Evolutionary conservation across 1,139 yeast species (phyloP).

Genomic region (Geotrichum australiense): DNA sequence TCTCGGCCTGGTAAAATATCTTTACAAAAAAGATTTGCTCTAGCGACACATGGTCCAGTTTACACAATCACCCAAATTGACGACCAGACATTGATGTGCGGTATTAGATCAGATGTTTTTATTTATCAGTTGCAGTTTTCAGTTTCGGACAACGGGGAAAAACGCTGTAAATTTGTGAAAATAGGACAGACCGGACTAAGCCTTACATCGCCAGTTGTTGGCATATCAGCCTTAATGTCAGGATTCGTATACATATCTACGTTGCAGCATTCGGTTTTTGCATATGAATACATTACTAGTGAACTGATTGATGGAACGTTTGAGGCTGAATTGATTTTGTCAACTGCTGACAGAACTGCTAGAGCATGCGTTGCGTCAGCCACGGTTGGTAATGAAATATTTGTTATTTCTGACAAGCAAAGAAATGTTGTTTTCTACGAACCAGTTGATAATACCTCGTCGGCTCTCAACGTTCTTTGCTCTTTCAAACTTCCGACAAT

Average conservation of each 20-base stretch:
- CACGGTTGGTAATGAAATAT: constrained; percentile 3
- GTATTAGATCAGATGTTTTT: constrained; percentile 1
- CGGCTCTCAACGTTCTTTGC: constrained; percentile 5
- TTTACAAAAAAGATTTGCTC: constrained; percentile 12
- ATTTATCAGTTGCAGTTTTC: constrained; percentile 7
- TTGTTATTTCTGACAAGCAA: constrained; percentile 13
- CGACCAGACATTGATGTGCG: constrained; percentile 12
- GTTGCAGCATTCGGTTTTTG: constrained; percentile 9
- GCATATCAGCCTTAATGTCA: background rate
- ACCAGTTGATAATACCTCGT: constrained; percentile 4
- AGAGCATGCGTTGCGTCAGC: constrained; percentile 15
- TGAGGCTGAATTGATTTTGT: constrained; percentile 34
- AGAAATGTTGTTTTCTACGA: constrained; percentile 5
- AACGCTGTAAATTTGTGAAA: constrained; percentile 10
- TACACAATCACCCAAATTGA: constrained; percentile 11
- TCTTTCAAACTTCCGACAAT: constrained; percentile 6
- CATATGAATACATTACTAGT: constrained; percentile 1
- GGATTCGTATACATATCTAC: constrained; percentile 9
- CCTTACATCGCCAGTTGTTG: constrained; percentile 1
- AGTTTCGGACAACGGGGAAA: constrained; percentile 3
- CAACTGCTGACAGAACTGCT: constrained; percentile 36
- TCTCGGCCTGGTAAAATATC: constrained; percentile 8
- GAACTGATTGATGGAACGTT: background rate
- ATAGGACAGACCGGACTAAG: background rate
- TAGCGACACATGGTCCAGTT: constrained; percentile 8